Base-by-base conservation (phyloP, 2,329 filamentous ascomycete species). In the Fusarium drepaniforme region DNA sequence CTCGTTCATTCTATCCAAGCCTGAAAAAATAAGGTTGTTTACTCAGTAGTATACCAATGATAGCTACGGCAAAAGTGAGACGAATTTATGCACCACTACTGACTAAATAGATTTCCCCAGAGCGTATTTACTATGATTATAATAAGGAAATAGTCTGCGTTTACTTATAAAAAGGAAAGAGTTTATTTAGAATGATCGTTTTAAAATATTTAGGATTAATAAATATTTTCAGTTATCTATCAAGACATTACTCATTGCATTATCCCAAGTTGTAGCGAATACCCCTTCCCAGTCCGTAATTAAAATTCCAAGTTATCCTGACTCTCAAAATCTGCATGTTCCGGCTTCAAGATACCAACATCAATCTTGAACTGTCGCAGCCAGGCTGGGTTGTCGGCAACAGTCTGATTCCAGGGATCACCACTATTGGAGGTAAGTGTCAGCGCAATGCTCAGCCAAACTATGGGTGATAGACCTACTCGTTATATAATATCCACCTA, bases 401-500 rank as follows among this genome's bases (percentile, higher is more conserved):
- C 57, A 3, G 57, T 40, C 16, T 59, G 57, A 25, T 59, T 59
- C 57, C 57, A 59, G 18, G 57, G 57, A 21, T 59, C 57, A n/a
- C 57, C 57, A 8, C 57, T 59, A 15, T 33, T 13, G 30, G 30
- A 33, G 35, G 12, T 15, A 35, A 35, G 33, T 35, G 30, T 56
- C 23, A 56, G 51, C 28, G 8, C 12, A 35, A 15, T 4, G 7
- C 18, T 56, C 21, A 21, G n/a, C 11, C n/a, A 30, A 12, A 16
- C 15, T 21, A 35, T 56, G 28, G 44, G 30, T n/a, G 1, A 35
- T 35, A n/a, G 11, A 42, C 56, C 11, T 40, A 59, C 57, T 59
- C 57, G 8, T 59, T 59, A 15, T 59, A 59, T 7, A 59, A 37
- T 25, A 73, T 71, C 63, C 66, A 73, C 49, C 68, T 46, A 2